Base-by-base conservation (phyloP, 1,284 basidiomycete genomes). In the Mycosarcoma maydis region DNA sequence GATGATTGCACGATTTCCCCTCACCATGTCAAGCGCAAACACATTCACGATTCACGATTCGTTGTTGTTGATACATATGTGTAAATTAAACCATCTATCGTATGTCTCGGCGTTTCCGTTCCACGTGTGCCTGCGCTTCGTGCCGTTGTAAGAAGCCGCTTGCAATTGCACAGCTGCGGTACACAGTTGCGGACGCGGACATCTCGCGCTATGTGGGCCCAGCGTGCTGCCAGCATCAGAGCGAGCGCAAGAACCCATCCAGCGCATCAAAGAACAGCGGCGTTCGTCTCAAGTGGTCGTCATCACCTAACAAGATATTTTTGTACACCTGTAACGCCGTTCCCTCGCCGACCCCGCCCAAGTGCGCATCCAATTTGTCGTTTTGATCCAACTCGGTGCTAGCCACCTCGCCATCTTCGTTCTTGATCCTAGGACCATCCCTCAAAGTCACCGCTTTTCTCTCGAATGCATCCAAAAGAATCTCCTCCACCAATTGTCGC, bases 221-320 rank as follows among this genome's bases (percentile, higher is more conserved):
- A n/a, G n/a, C n/a, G n/a, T n/a, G n/a, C n/a, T n/a, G n/a, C n/a
- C n/a, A n/a, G 19, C 17, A 16, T 40, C 27, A 49, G 4, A 49
- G 30, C n/a, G 47, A 40, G 6, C 47, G 0, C 16, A 49, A 20
- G 41, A 53, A 57, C 19, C 59, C 42, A 42, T 69, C 66, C 4
- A 69, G 16, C 1, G 41, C 44, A 34, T 69, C 66, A 39, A 69
- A 69, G 23, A 69, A 47, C 33, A 58, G 11, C 8, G 36, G 29
- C 36, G 24, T 13, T 36, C 39, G 23, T 45, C 37, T 13, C 33
- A 11, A 5, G 39, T n/a, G n/a, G n/a, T n/a, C n/a, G n/a, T 33
- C 11, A 27, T 24, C 29, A 16, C 8, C 52, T 37, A 69, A 30
- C 45, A 69, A 20, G 13, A 36, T 16, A 42, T 58, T 51, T 20